Evolutionary conservation across 1,284 basidiomycete genomes (phyloP).

Genomic region (Papiliotrema fonsecae): DNA sequence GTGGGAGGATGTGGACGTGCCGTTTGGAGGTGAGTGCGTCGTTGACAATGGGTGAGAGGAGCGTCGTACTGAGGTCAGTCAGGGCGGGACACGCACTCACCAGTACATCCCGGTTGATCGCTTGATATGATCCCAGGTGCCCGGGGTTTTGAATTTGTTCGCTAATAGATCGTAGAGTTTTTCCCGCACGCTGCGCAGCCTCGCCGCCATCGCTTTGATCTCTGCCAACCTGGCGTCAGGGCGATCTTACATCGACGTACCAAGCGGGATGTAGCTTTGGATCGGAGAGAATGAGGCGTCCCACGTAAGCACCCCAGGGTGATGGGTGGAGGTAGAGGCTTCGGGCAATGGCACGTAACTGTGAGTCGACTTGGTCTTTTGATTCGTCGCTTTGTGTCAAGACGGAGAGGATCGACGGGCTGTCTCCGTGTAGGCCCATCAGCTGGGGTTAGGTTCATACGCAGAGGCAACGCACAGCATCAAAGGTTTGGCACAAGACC

Average conservation of each 20-base stretch:
- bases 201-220: conserved; percentile 83
- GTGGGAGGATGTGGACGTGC: conserved; percentile 41
- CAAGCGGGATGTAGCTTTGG: conserved; percentile 54
- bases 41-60: conserved; percentile 32
- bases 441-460: conserved; percentile 18
- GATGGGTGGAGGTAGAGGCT: conserved; percentile 41
- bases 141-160: conserved; percentile 76
- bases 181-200: conserved; percentile 85
- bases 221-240: conserved; percentile 67
- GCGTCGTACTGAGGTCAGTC: conserved; percentile 25
- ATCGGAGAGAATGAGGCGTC: conserved; percentile 39
- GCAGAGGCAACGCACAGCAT: conserved; percentile 28
- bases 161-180: conserved; percentile 73
- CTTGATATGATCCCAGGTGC: conserved; percentile 84
- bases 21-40: conserved; percentile 36
- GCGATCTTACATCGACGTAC: conserved; percentile 51
- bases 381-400: conserved; percentile 32
- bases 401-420: conserved; percentile 43
- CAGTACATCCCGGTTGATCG: conserved; percentile 49
- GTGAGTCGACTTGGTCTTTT: conserved; percentile 38
- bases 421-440: conserved; percentile 46
- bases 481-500: conserved; percentile 44
- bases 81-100: conserved; percentile 19
- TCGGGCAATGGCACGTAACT: conserved; percentile 37
- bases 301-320: conserved; percentile 44